A percentile compares a stretch with the other conserved stretches of the same genome.
These are phyloP conservation scores for Eucalyptus caleyi DNA, from an alignment of 345 rosid genomes.

Conservation along the genomic window DNA sequence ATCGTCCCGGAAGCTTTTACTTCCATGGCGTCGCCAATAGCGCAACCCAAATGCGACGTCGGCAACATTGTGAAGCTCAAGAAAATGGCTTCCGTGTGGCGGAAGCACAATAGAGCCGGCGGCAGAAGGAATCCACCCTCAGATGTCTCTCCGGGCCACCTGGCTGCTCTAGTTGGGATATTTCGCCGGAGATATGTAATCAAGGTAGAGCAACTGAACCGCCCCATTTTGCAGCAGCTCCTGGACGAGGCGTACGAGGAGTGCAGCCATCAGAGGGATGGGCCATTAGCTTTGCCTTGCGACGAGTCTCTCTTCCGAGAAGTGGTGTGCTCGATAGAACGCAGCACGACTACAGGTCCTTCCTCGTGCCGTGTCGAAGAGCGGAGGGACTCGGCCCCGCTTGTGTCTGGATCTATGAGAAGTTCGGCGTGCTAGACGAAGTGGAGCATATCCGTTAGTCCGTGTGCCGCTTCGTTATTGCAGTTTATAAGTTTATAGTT, in stretches of 20 bases:
- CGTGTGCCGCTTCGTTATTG: not conserved
- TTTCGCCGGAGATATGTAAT: constrained; percentile 8
- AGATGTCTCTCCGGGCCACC: constrained; percentile 18
- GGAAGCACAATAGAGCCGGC: constrained; percentile 4
- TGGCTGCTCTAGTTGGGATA: constrained; percentile 16
- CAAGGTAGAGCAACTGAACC: constrained; percentile 15
- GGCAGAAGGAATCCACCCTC: constrained; percentile 5
- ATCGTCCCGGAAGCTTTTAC: not conserved
- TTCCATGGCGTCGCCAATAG: not conserved
- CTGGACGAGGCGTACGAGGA: constrained; percentile 14
- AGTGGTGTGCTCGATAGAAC: constrained; percentile 1
- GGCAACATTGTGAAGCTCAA: constrained; percentile 6
- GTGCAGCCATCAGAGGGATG: not conserved
- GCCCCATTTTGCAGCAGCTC: constrained; percentile 14
- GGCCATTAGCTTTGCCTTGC: constrained; percentile 19
- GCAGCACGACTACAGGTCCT: not conserved
- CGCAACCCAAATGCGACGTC: not conserved
- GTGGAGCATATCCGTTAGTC: not conserved
- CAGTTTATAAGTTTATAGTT: not conserved
- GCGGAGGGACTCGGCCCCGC: not conserved
- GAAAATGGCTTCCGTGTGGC: not conserved
- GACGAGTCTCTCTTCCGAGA: constrained; percentile 13
- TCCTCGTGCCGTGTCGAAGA: not conserved
- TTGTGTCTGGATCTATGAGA: not conserved
- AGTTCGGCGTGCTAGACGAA: not conserved